Base-by-base conservation (phyloP, 306 rosid genomes). In the Malus asiatica region DNA sequence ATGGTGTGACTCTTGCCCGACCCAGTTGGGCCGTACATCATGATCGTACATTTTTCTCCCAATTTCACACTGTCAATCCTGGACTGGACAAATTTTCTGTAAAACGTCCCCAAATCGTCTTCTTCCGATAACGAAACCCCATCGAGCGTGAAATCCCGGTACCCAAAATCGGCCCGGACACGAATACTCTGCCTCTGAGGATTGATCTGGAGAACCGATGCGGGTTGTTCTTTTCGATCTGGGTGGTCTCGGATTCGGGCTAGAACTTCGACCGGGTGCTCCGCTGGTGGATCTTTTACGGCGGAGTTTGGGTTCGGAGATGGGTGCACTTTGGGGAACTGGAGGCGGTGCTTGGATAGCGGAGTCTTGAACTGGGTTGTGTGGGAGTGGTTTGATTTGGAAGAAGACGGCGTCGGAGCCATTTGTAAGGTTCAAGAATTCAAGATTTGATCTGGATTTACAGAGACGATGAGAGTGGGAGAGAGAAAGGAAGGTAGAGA, bases 11-110 rank as follows among this genome's bases (percentile, higher is more conserved):
- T 96, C 91, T 96, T 96, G 2, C 99, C 99, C 60, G 99, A 90
- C 58, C 99, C 99, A 3, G 98, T 96, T 0, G 99, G 99, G 2
- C 99, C 98, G 48, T 96, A 96, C 99, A 90, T 96, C 99, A 96
- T 96, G 18, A 96, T 78, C 16, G 99, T 96, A 42, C 98, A 96
- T 72, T 96, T 96, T 69, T 96, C 96, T 12, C 99, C 99, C 48
- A 88, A 53, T 60, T 84, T 92, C 63, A 96, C 96, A 1, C 93
- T 89, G 59, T 80, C 79, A 33, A 96, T 88, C 87, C 99, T 90
- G 4, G 98, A 91, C 69, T 86, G 81, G 22, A 96, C 98, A 52
- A 88, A 96, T 8, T 89, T 91, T 60, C 84, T 81, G 60, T 92
- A 96, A 38, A 96, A 96, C 5, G 67, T 51, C 35, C 87, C 97